phyloP scores from a whole-genome alignment of 2,329 filamentous ascomycete genomes.

The Bipolaris oryzae region DNA sequence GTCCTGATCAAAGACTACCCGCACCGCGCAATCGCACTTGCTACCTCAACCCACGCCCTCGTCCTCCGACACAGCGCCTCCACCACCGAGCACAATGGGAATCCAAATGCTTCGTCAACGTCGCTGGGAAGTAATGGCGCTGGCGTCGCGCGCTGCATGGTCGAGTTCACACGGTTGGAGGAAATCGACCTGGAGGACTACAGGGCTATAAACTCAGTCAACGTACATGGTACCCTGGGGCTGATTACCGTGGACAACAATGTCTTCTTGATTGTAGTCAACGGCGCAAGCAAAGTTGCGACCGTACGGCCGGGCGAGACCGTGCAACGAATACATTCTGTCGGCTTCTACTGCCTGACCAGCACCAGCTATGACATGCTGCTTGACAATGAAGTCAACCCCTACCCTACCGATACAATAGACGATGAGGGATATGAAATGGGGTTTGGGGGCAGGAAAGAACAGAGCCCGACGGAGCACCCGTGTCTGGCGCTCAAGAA shows the following conservation, averaged over 20 bases:
- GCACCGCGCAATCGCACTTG: constrained; percentile 84
- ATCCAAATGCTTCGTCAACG: constrained; percentile 64
- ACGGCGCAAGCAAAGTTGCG: constrained; percentile 76
- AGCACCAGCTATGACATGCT: constrained; percentile 84
- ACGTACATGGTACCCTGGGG: constrained; percentile 84
- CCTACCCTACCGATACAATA: constrained; percentile 60
- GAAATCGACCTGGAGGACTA: constrained; percentile 75
- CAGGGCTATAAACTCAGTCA: constrained; percentile 72
- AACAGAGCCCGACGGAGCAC: constrained; percentile 77
- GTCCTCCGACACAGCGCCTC: constrained; percentile 80
- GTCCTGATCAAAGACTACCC: constrained; percentile 86
- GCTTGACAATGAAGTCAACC: constrained; percentile 62
- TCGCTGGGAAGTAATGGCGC: constrained; percentile 52
- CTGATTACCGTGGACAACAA: constrained; percentile 83
- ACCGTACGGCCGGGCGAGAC: constrained; percentile 86
- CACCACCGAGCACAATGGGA: constrained; percentile 59
- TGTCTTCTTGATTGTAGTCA: constrained; percentile 90
- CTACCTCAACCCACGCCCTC: constrained; percentile 77
- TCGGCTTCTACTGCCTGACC: constrained; percentile 92
- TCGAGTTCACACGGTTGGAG: constrained; percentile 76
- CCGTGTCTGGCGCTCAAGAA: constrained; percentile 91
- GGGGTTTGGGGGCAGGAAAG: constrained; percentile 61
- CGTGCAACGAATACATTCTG: constrained; percentile 81
- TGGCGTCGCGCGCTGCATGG: constrained; percentile 71
- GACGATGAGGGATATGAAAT: constrained; percentile 61